Conservation (phyloP, 371 early-diverging fungal genomes). For the Basidiobolus meristosporus region DNA sequence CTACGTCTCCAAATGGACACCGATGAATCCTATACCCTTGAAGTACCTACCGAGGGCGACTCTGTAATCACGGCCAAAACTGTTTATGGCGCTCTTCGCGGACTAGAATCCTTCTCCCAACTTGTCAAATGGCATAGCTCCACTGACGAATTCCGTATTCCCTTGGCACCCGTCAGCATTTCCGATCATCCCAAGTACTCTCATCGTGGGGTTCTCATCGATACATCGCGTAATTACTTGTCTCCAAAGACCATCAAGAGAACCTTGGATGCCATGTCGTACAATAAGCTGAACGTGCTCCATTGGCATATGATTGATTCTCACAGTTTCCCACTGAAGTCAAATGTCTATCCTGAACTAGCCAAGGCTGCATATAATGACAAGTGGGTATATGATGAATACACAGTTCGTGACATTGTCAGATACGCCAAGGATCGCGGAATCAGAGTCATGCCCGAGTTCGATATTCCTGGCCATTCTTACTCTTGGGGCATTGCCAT, state of each 20-base stretch:
- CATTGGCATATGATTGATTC: constrained; percentile 73
- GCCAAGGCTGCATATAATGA: constrained; percentile 36
- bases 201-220: constrained; percentile 56
- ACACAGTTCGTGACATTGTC: constrained; percentile 31
- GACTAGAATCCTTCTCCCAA: no score
- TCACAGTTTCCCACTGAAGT: constrained; percentile 51
- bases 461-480: constrained; percentile 67
- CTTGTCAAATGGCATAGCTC: no score
- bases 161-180: constrained; percentile 34
- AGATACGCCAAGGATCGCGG: constrained; percentile 45
- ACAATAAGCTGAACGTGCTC: constrained; percentile 63
- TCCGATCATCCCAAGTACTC: constrained; percentile 38
- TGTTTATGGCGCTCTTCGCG: no score
- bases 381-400: constrained; percentile 27
- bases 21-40: no score
- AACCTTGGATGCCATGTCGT: constrained; percentile 48
- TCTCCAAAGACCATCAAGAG: constrained; percentile 30
- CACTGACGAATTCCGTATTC: constrained; percentile 1
- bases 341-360: constrained; percentile 32
- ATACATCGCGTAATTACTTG: constrained; percentile 63
- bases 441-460: constrained; percentile 54
- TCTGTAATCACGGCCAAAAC: no score
- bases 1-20: no score
- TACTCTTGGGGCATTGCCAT: constrained; percentile 10
- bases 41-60: no score